Conservation (phyloP, 768 basidiomycete species). For the Suillus clintonianus region DNA sequence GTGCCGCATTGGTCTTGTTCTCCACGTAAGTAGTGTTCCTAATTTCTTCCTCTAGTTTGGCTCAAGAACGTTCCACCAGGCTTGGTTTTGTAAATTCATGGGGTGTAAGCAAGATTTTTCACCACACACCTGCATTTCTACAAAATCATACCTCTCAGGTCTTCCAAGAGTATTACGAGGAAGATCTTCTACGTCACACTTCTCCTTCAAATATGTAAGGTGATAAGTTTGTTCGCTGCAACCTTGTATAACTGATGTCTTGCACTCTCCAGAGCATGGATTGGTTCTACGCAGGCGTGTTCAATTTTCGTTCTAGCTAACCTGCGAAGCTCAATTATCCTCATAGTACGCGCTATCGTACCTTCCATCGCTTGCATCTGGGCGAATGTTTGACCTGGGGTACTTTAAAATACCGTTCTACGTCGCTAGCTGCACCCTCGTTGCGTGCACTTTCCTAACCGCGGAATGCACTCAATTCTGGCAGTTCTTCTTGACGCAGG, state of each 20-base stretch:
- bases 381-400: conserved; percentile 75
- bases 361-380: conserved; percentile 61
- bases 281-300: conserved; percentile 70
- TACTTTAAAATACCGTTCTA: conserved; percentile 56
- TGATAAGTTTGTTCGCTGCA: background rate
- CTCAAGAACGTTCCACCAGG: conserved; percentile 21
- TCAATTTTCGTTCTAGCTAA: background rate
- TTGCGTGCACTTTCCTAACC: conserved; percentile 61
- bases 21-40: background rate
- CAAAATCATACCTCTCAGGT: conserved; percentile 39
- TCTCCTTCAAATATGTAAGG: conserved; percentile 65
- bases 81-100: conserved; percentile 76
- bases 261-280: conserved; percentile 62
- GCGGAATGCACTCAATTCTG: conserved; percentile 75
- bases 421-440: conserved; percentile 47
- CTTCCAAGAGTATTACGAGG: conserved; percentile 74
- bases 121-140: background rate
- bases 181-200: conserved; percentile 46
- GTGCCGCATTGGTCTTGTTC: conserved; percentile 31
- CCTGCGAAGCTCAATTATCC: background rate
- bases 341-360: conserved; percentile 62
- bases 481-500: conserved; percentile 77
- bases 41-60: background rate
- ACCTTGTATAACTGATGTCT: background rate
- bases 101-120: conserved; percentile 53